Base-by-base conservation (phyloP, 306 rosid genomes). In the Cucumis cinereus region DNA sequence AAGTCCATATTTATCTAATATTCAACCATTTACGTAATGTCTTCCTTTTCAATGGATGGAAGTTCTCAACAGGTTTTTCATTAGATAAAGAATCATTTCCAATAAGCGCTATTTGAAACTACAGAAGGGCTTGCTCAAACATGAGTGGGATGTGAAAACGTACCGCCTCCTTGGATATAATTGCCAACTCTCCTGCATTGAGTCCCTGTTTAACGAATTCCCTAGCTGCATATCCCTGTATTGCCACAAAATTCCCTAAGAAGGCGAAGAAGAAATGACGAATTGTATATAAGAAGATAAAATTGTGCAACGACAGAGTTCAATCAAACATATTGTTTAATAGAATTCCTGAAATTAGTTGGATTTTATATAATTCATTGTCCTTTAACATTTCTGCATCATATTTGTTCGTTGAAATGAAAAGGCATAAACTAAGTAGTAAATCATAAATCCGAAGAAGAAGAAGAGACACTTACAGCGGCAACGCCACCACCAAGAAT, bases 111-210 rank as follows among this genome's bases (percentile, higher is more conserved):
- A 63, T 16, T 63, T 63, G 47, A 63, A 63, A 35, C 14, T 33
- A 43, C 3, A 62, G 12, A 30, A 33, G 7, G 70, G 7, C 23
- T 10, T 17, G 24, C 71, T 35, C 49, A 36, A 64, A 10, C 4
- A 64, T 10, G 50, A 64, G 17, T 10, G 54, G 35, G 55, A 68
- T 22, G 10, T 22, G 74, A 41, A 73, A 70, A 13, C 77, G 23
- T 86, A 94, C 99, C 83, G 93, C 93, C 82, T 94, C 99, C 76
- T 92, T 94, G 73, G 99, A 94, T 49, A 94, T 88, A 77, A 94
- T 73, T 4, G 97, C 99, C 80, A 94, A 87, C 83, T 94, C 99
- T 74, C 97, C 97, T 10, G 91, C 86, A 83, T 87, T 88, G 77
- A 92, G 41, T 28, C 97, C 99, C 74, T 89, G 93, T 66, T 89